Evolutionary conservation across 441 rosid genomes (phyloP), one percentile per base, ranked within the genome.

Genomic region (Corymbia citriodora): DNA sequence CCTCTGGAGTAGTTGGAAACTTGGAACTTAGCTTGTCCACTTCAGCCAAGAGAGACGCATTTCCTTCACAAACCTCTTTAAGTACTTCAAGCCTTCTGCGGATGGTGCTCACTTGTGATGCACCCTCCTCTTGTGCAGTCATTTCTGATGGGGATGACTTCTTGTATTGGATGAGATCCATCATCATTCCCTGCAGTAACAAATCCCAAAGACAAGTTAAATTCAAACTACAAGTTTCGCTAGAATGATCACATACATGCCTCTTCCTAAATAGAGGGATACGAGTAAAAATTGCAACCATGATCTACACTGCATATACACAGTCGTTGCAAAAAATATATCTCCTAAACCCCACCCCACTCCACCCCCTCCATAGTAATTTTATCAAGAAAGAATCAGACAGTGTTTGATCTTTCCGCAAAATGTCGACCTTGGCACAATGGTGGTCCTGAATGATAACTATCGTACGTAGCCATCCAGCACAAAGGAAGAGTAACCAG

Each of bases 51-150:
- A 97, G 96, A 33, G 95, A 90, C 3, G 95, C 93, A 92, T 93
- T 94, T 48, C 96, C 93, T 89, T 97, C 94, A 63, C 97, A 97
- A 40, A 97, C 97, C 90, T 94, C 97, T 86, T 87, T 94, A 21
- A 97, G 92, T 89, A 93, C 90, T 87, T 93, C 90, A 87, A 96
- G 85, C 91, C 96, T 94, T 90, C 90, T 90, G 74, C 91, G 94
- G 4, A 85, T 79, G 65, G 90, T 87, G 31, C 87, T 61, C 36
- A 4, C 91, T 68, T 88, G 68, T 89, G 40, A 81, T 10, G 72
- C n/a, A 57, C 89, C 92, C 91, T 91, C 92, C 57, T 54, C 88
- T 87, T 87, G 90, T 90, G 88, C 94, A 50, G 89, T 91, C 92
- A 68, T 90, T 50, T 10, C 63, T 45, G 91, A 83, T 87, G 88